These are phyloP conservation scores for Fonsecaea pugnacius DNA, from an alignment of 2,329 filamentous ascomycete genomes.

Conservation along the genomic window DNA sequence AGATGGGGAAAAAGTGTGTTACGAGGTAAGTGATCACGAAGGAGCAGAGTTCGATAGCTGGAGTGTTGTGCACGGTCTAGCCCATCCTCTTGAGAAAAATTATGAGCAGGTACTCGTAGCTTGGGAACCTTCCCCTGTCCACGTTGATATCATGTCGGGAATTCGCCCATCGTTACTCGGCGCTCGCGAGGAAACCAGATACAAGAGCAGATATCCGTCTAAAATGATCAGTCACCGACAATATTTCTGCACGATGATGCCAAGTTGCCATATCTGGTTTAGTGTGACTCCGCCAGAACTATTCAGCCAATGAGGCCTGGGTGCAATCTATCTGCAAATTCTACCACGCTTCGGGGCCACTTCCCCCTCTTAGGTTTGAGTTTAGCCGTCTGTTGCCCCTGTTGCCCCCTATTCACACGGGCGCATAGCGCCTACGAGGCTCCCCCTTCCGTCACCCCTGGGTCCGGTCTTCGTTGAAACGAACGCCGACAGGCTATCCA, in stretches of 20 bases:
- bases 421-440: neutral
- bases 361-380: neutral
- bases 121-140: neutral
- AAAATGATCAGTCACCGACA: neutral
- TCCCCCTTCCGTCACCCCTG: neutral
- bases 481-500: neutral
- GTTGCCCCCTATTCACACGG: neutral
- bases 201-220: neutral
- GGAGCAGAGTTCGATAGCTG: neutral
- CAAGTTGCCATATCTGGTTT: neutral
- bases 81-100: neutral
- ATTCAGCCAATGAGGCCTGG: neutral
- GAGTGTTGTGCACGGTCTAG: neutral
- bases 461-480: neutral
- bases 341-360: neutral
- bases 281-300: too few species aligned
- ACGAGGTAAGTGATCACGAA: neutral
- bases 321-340: constrained; percentile 3
- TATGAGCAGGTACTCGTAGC: neutral
- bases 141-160: neutral
- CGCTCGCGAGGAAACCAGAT: neutral
- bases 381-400: neutral
- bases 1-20: neutral
- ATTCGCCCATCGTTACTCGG: neutral
- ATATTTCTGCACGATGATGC: constrained; percentile 10